A percentile compares a stretch with the other conserved stretches of the same genome.
Conservation (phyloP, 2,329 filamentous ascomycete genomes). For the Phaeoacremonium minimum region DNA sequence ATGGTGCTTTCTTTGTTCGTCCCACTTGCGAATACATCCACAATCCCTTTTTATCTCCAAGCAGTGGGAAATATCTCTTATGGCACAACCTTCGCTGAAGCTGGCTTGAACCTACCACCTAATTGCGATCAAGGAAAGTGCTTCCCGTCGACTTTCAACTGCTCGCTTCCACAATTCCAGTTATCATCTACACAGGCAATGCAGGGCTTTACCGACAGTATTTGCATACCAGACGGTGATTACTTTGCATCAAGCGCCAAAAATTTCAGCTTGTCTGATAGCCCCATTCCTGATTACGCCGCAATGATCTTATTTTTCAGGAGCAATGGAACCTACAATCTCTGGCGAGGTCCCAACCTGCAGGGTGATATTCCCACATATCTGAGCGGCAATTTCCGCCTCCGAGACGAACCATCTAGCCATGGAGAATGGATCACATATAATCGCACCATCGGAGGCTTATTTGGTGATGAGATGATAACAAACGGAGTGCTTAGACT, state of each 20-base stretch:
- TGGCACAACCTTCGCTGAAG: slow-evolving; percentile 7
- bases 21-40: neutral
- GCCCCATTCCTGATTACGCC: slow-evolving; percentile 2
- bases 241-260: neutral
- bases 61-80: slow-evolving; percentile 13
- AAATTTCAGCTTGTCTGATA: slow-evolving; percentile 4
- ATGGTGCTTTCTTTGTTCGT: slow-evolving; percentile 3
- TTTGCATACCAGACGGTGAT: slow-evolving; percentile 9
- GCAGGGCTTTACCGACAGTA: slow-evolving; percentile 7
- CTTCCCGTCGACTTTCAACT: slow-evolving; percentile 13
- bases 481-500: slow-evolving; percentile 7
- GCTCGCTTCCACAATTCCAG: slow-evolving; percentile 8
- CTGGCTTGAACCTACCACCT: slow-evolving; percentile 9
- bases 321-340: slow-evolving; percentile 5
- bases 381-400: slow-evolving; percentile 4
- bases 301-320: slow-evolving; percentile 5
- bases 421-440: slow-evolving; percentile 5
- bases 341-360: slow-evolving; percentile 5
- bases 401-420: neutral
- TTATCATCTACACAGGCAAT: neutral
- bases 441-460: slow-evolving; percentile 1
- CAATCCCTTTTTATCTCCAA: slow-evolving; percentile 6
- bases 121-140: slow-evolving; percentile 9
- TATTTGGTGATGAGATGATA: slow-evolving; percentile 1
- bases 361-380: too few relatives aligned